Conservation (phyloP, 2,329 filamentous ascomycete species). For the Fusarium marasasianum region DNA sequence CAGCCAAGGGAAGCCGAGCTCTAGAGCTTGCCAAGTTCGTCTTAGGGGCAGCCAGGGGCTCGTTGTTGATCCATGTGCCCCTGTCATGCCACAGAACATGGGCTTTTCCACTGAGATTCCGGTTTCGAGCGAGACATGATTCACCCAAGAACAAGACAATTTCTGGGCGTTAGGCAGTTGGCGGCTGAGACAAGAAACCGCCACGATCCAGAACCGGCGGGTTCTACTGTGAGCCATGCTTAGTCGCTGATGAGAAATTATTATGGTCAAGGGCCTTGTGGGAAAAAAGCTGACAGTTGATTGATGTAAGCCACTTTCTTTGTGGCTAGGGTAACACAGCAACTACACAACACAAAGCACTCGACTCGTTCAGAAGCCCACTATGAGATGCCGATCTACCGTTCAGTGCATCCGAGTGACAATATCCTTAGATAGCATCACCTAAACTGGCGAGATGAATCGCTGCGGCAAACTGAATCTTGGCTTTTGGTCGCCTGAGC, state of each 20-base stretch:
- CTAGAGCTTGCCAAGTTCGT: constrained; percentile 23
- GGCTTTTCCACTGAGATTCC: constrained; percentile 5
- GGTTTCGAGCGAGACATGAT: constrained; percentile 26
- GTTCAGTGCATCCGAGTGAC: background rate
- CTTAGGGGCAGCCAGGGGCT: constrained; percentile 14
- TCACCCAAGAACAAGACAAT: background rate
- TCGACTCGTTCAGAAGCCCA: background rate
- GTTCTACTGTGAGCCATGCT: background rate
- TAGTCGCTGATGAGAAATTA: background rate
- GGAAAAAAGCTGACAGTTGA: background rate
- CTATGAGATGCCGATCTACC: background rate
- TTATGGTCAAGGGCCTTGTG: background rate
- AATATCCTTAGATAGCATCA: background rate
- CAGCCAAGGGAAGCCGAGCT: constrained; percentile 21
- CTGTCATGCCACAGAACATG: constrained; percentile 1
- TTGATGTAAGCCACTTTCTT: constrained; percentile 11
- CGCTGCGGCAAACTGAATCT: constrained; percentile 2
- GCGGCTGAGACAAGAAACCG: constrained; percentile 26
- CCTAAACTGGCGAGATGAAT: constrained; percentile 19
- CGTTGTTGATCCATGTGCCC: constrained; percentile 16
- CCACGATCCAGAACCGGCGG: constrained; percentile 29
- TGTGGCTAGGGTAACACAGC: background rate
- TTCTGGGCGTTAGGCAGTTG: background rate
- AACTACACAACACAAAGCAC: background rate
- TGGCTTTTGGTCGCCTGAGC: constrained; percentile 15